Conservation (phyloP, 2,329 filamentous ascomycete genomes). For the Colletotrichum zoysiae region DNA sequence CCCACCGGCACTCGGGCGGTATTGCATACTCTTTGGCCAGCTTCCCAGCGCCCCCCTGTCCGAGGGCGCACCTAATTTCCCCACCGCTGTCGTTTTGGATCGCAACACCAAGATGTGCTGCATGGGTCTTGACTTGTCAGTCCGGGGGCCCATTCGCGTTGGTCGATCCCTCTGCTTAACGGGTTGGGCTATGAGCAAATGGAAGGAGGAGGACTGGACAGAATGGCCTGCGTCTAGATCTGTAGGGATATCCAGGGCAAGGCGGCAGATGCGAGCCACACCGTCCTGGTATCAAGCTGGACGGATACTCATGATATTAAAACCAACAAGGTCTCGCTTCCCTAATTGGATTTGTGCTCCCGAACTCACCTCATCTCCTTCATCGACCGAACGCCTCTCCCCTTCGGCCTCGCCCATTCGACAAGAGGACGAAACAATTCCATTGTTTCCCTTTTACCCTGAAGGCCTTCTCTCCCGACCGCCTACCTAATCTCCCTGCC, state of each 20-base stretch:
- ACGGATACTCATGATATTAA: conserved; percentile 37
- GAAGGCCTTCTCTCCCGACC: conserved; percentile 35
- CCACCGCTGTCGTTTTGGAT: conserved; percentile 40
- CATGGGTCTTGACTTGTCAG: conserved; percentile 39
- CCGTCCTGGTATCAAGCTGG: not conserved
- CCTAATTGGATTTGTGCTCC: conserved; percentile 21
- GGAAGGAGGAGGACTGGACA: not conserved
- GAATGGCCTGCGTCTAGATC: conserved; percentile 20
- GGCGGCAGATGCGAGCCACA: conserved; percentile 24
- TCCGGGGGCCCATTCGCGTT: conserved; percentile 32
- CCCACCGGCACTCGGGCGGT: conserved; percentile 30
- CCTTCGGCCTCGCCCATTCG: conserved; percentile 22
- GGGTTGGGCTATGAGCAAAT: not conserved
- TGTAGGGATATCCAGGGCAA: conserved; percentile 32
- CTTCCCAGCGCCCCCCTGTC: conserved; percentile 36
- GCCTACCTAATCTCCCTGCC: conserved; percentile 21
- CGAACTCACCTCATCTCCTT: conserved; percentile 30
- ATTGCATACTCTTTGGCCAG: conserved; percentile 35
- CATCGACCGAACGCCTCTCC: conserved; percentile 28
- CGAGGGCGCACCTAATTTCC: conserved; percentile 36
- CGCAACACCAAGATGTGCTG: conserved; percentile 34
- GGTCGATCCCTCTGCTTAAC: conserved; percentile 33
- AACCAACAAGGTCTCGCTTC: conserved; percentile 28
- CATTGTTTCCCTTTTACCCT: conserved; percentile 37
- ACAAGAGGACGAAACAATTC: conserved; percentile 38